phyloP scores from a whole-genome alignment of 768 basidiomycete genomes.

The Tylopilus cervinicoccineus region DNA sequence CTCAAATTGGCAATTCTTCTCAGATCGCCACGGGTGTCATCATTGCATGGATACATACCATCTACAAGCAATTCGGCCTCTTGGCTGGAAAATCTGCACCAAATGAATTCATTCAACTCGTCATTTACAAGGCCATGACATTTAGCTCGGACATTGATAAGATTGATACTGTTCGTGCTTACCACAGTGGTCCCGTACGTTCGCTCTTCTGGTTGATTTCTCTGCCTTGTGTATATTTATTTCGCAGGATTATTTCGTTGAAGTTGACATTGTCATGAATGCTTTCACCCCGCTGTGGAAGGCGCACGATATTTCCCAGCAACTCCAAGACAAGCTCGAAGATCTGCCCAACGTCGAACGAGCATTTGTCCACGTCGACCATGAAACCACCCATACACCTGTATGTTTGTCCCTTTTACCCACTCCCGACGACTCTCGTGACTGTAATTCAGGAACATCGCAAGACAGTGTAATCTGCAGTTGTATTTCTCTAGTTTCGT shows the following conservation, averaged over 20 bases:
- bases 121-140: slow-evolving; percentile 87
- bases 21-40: slow-evolving; percentile 82
- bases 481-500: neutral
- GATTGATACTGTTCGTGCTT: slow-evolving; percentile 90
- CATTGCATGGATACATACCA: slow-evolving; percentile 68
- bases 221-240: neutral
- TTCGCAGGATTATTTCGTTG: slow-evolving; percentile 81
- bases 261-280: slow-evolving; percentile 92
- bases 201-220: neutral
- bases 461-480: slow-evolving; percentile 25
- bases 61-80: slow-evolving; percentile 78
- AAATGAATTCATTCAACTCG: slow-evolving; percentile 82
- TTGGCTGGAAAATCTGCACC: slow-evolving; percentile 92
- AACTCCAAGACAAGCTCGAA: slow-evolving; percentile 86
- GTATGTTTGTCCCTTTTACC: slow-evolving; percentile 31
- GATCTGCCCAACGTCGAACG: slow-evolving; percentile 85
- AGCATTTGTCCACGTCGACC: slow-evolving; percentile 94
- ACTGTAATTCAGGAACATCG: slow-evolving; percentile 39
- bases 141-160: slow-evolving; percentile 84
- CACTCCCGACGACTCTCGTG: neutral
- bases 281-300: slow-evolving; percentile 85
- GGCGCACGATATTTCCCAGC: slow-evolving; percentile 82
- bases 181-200: slow-evolving; percentile 79
- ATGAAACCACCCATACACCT: slow-evolving; percentile 81
- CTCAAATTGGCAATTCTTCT: neutral